Evolutionary conservation across 169 alveolate species (phyloP).

Genomic region (Plasmodium cynomolgi): DNA sequence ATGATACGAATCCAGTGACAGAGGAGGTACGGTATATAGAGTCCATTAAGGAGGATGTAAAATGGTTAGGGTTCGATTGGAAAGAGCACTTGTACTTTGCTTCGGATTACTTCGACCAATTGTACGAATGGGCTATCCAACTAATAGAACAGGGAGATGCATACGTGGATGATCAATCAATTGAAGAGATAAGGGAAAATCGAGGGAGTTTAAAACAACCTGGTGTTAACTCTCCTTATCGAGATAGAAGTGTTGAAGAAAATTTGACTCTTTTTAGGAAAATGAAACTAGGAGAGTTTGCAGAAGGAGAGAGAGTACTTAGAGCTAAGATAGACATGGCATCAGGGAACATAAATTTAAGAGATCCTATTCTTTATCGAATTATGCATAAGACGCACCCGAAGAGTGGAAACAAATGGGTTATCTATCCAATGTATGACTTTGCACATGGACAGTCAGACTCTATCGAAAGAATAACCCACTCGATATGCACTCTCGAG

Average conservation of each 20-base stretch:
- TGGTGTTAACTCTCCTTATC: slow-evolving; percentile 92
- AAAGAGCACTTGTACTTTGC: slow-evolving; percentile 94
- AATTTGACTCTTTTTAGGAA: slow-evolving; percentile 94
- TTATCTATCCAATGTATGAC: slow-evolving; percentile 99
- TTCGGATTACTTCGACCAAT: slow-evolving; percentile 97
- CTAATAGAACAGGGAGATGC: slow-evolving; percentile 97
- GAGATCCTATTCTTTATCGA: slow-evolving; percentile 98
- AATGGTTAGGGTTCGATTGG: slow-evolving; percentile 98
- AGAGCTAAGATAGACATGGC: slow-evolving; percentile 99
- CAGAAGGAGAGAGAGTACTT: slow-evolving; percentile 95
- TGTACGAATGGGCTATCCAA: slow-evolving; percentile 96
- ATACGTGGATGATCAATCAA: slow-evolving; percentile 96
- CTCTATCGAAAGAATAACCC: slow-evolving; percentile 97
- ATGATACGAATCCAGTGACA: slow-evolving; percentile 99
- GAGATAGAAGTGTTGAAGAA: slow-evolving; percentile 96
- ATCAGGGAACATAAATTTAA: slow-evolving; percentile 96
- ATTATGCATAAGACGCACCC: slow-evolving; percentile 94
- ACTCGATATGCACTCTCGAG: slow-evolving; percentile 99
- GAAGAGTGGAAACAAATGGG: slow-evolving; percentile 98
- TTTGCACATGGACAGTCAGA: slow-evolving; percentile 99
- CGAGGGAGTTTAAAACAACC: slow-evolving; percentile 91
- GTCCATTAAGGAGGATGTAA: slow-evolving; percentile 91
- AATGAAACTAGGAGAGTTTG: slow-evolving; percentile 96
- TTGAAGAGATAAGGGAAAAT: slow-evolving; percentile 93
- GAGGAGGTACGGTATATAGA: slow-evolving; percentile 97